Evolutionary conservation across 352 stramenopile species (phyloP).

Genomic region (Phytopythium chamaehyphon): DNA sequence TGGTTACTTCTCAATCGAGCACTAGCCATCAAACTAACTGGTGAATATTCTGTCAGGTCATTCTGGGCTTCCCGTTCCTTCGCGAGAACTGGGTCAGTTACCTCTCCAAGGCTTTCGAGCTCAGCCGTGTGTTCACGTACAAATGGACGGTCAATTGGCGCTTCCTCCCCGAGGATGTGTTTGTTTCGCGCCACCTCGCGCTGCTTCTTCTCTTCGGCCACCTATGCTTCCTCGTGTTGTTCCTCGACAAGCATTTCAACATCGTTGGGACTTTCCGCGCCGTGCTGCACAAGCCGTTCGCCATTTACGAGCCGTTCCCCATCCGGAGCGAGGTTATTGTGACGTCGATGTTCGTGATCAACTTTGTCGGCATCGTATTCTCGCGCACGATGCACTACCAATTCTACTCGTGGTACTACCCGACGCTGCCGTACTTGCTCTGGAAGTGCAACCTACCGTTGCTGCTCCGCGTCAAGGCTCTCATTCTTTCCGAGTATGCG

Average conservation of each 20-base stretch:
- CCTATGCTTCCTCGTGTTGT: conserved; percentile 66
- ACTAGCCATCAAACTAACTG: neutral
- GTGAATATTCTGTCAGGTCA: conserved; percentile 33
- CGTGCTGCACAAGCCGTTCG: conserved; percentile 66
- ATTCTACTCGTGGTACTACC: conserved; percentile 97
- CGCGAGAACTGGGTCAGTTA: conserved; percentile 93
- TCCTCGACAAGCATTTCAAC: conserved; percentile 82
- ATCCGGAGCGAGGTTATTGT: conserved; percentile 83
- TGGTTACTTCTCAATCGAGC: neutral
- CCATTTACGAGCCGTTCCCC: conserved; percentile 71
- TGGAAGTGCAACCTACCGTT: conserved; percentile 88
- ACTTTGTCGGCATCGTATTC: conserved; percentile 97
- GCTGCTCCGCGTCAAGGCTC: conserved; percentile 78
- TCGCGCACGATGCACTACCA: conserved; percentile 98
- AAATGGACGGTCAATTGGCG: conserved; percentile 99
- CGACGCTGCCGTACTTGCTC: conserved; percentile 93
- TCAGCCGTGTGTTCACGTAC: conserved; percentile 97
- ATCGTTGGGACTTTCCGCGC: conserved; percentile 71
- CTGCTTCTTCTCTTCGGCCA: conserved; percentile 53
- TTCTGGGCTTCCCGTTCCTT: conserved; percentile 94
- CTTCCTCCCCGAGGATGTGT: conserved; percentile 76
- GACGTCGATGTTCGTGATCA: conserved; percentile 87
- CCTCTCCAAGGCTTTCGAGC: conserved; percentile 96
- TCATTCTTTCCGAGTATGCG: conserved; percentile 82
- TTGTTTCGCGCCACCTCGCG: conserved; percentile 67